Conservation (phyloP, 1,284 basidiomycete species). For the Boletus albobrunnescens region DNA sequence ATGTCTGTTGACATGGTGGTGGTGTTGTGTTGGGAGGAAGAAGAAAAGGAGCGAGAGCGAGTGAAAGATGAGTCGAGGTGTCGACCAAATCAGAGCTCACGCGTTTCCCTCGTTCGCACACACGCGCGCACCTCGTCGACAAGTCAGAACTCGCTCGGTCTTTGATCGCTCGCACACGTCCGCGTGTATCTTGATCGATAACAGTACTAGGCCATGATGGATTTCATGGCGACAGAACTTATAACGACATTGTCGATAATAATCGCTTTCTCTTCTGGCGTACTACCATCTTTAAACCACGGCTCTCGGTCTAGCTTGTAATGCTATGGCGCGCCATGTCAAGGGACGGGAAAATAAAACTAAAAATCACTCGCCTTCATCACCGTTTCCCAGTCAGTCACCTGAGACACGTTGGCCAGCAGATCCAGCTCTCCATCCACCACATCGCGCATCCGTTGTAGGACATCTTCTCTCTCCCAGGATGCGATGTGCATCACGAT, state of each 20-base stretch:
- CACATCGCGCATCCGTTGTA: conserved; percentile 49
- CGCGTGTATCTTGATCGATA: too few species aligned
- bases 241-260: conserved; percentile 64
- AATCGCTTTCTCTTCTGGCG: conserved; percentile 38
- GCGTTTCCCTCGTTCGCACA: too few species aligned
- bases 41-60: too few species aligned
- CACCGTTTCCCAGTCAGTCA: conserved; percentile 69
- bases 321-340: too few species aligned
- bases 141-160: too few species aligned
- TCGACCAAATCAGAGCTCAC: too few species aligned
- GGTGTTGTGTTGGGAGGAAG: too few species aligned
- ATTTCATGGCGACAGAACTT: conserved; percentile 80
- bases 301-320: conserved; percentile 68
- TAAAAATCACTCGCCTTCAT: conserved; percentile 60
- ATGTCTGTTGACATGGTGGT: too few species aligned
- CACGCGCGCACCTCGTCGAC: too few species aligned
- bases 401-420: conserved; percentile 42
- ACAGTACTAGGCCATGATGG: conserved; percentile 54
- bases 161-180: too few species aligned
- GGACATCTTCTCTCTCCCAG: conserved; percentile 38
- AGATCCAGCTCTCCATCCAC: conserved; percentile 54
- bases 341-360: too few species aligned
- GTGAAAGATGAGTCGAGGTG: too few species aligned
- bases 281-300: conserved; percentile 40
- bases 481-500: conserved; percentile 68